These are phyloP conservation scores for Pterocarpus macrocarpus DNA, from an alignment of 306 rosid genomes.

Conservation along the genomic window DNA sequence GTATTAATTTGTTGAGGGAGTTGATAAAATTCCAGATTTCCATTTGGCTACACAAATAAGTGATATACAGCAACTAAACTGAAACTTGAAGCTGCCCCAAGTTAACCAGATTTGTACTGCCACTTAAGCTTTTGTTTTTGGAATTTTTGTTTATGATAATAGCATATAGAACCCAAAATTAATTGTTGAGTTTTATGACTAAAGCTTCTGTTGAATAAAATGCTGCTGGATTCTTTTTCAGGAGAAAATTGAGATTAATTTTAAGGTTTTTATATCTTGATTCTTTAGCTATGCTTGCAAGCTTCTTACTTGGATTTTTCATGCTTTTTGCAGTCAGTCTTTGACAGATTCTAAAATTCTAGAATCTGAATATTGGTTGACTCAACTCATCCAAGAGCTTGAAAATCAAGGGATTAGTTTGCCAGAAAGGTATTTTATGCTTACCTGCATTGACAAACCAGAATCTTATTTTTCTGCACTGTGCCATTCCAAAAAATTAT, in stretches of 20 bases:
- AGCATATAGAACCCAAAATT: background rate
- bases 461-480: slow-evolving; percentile 1
- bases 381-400: slow-evolving; percentile 66
- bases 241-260: slow-evolving; percentile 21
- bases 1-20: no score
- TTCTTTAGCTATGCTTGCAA: slow-evolving; percentile 8
- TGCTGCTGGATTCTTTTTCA: background rate
- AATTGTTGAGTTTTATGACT: slow-evolving; percentile 3
- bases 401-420: slow-evolving; percentile 71
- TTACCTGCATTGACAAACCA: slow-evolving; percentile 14
- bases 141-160: background rate
- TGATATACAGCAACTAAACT: no score
- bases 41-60: no score
- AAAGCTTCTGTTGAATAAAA: background rate
- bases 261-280: background rate
- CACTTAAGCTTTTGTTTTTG: no score
- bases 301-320: slow-evolving; percentile 40
- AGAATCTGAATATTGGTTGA: slow-evolving; percentile 72
- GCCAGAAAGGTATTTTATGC: slow-evolving; percentile 76
- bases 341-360: slow-evolving; percentile 48
- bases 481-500: slow-evolving; percentile 21
- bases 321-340: slow-evolving; percentile 58
- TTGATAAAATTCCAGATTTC: no score
- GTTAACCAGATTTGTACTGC: no score
- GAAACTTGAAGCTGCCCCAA: no score